Conservation (phyloP, 73 alveolate species). For the Loxodes magnus region DNA sequence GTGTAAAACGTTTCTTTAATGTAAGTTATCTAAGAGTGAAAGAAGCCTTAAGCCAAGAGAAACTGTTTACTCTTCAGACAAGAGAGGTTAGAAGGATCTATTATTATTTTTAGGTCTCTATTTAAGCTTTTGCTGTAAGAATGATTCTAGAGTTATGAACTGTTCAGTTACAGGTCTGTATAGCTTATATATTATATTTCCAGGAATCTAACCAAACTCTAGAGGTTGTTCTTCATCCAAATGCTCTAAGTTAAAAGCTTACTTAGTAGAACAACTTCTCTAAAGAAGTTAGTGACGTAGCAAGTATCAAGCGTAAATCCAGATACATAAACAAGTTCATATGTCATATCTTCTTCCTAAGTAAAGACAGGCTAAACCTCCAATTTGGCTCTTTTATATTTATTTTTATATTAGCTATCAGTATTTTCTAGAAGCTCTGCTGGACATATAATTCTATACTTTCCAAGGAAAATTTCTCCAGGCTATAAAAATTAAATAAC, state of each 20-base stretch:
- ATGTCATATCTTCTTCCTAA: neutral
- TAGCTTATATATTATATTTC: slow-evolving; percentile 8
- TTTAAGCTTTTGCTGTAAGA: neutral
- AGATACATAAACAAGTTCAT: slow-evolving; percentile 3
- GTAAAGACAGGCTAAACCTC: slow-evolving; percentile 6
- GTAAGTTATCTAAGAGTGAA: slow-evolving; percentile 36
- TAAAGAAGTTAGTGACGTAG: neutral
- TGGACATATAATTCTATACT: slow-evolving; percentile 12
- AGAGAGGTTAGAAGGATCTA: slow-evolving; percentile 8
- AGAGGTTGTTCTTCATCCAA: neutral
- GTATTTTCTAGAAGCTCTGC: neutral
- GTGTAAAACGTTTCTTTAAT: slow-evolving; percentile 27
- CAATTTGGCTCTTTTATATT: slow-evolving; percentile 6
- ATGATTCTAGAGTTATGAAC: neutral
- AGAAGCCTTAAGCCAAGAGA: slow-evolving; percentile 21
- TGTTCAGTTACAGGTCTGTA: slow-evolving; percentile 3
- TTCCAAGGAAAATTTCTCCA: slow-evolving; percentile 33
- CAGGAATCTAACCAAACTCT: slow-evolving; percentile 12
- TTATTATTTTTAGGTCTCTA: neutral
- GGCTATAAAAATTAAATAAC: slow-evolving; percentile 6
- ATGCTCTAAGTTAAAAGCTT: neutral
- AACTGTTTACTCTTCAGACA: slow-evolving; percentile 33
- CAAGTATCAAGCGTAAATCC: slow-evolving; percentile 6
- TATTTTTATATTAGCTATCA: neutral
- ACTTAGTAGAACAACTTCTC: slow-evolving; percentile 7